phyloP scores from a whole-genome alignment of 768 basidiomycete species.

The Calocera cornea region DNA sequence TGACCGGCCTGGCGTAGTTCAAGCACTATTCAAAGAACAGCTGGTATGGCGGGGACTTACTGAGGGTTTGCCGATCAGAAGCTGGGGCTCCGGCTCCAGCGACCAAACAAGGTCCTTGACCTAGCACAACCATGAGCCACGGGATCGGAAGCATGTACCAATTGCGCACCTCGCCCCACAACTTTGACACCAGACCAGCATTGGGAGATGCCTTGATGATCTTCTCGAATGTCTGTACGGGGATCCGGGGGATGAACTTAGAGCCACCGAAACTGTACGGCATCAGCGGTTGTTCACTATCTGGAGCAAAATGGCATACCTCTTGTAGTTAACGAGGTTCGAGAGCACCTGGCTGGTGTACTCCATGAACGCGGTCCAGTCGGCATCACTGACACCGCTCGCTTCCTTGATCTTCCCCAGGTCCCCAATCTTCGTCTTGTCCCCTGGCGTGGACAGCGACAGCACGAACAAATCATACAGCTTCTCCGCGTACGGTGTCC shows the following conservation, averaged over 20 bases:
- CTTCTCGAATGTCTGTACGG: conserved; percentile 45
- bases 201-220: conserved; percentile 52
- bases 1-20: conserved; percentile 40
- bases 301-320: conserved; percentile 9
- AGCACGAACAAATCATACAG: conserved; percentile 19
- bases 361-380: conserved; percentile 58
- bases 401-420: conserved; percentile 38
- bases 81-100: conserved; percentile 43
- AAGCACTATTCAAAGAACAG: background rate
- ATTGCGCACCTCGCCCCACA: conserved; percentile 49
- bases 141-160: background rate
- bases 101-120: conserved; percentile 65
- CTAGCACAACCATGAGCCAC: conserved; percentile 25
- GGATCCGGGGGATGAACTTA: conserved; percentile 67
- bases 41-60: background rate
- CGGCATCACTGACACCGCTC: conserved; percentile 41
- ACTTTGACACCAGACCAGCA: conserved; percentile 35
- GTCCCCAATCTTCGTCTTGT: conserved; percentile 24
- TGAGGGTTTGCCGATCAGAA: conserved; percentile 65
- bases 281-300: too few species aligned
- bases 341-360: conserved; percentile 54
- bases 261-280: conserved; percentile 52
- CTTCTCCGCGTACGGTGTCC: conserved; percentile 50
- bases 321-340: conserved; percentile 50
- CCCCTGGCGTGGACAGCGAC: conserved; percentile 10